Evolutionary conservation across 1,284 basidiomycete species (phyloP).

Genomic region (Inonotus obliquus): DNA sequence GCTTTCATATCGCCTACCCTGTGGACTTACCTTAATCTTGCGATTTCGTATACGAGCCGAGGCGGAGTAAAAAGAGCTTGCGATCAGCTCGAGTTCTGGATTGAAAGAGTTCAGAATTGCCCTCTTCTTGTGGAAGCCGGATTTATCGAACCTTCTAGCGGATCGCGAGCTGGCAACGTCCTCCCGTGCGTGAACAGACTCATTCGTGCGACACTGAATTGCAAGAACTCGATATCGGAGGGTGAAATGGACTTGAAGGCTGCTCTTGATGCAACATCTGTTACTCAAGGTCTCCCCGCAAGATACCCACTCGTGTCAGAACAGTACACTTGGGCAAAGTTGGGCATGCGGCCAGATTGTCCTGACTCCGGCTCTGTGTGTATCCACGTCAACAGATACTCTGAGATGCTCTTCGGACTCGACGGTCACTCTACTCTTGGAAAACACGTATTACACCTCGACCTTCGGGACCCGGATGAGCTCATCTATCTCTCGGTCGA

Average conservation of each 20-base stretch:
- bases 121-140: neutral
- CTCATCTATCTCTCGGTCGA: neutral
- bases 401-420: conserved; percentile 2
- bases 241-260: neutral
- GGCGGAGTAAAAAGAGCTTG: neutral
- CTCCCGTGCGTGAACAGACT: neutral
- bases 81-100: neutral
- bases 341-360: neutral
- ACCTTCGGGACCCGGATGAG: neutral
- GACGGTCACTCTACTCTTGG: conserved; percentile 8
- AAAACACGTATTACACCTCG: neutral
- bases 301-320: neutral
- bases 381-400: neutral
- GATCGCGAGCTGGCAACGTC: neutral
- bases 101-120: neutral
- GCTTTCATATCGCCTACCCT: neutral
- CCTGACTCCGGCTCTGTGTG: neutral
- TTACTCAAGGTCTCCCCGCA: neutral
- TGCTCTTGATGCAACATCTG: neutral
- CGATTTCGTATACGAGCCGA: neutral
- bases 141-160: neutral
- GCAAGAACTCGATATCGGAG: neutral
- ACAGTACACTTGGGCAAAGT: conserved; percentile 6
- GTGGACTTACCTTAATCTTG: conserved; percentile 6
- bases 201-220: neutral